Evolutionary conservation across 2,329 filamentous ascomycete species (phyloP).

Genomic region (Nannizziopsis arthrosporioides): DNA sequence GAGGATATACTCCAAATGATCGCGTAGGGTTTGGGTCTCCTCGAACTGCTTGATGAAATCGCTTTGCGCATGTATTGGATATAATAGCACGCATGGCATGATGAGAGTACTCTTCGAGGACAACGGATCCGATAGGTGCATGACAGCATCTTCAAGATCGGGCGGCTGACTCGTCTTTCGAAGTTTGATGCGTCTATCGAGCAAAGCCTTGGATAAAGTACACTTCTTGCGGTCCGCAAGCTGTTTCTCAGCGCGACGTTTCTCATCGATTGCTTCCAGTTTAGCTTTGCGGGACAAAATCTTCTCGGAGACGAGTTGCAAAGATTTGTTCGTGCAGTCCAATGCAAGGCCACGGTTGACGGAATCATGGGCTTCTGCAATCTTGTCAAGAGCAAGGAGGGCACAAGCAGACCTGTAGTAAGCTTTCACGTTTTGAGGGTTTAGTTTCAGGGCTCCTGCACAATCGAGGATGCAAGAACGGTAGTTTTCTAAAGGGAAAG

Average conservation of each 20-base stretch:
- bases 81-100: slow-evolving; percentile 74
- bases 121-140: slow-evolving; percentile 59
- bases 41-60: slow-evolving; percentile 84
- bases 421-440: slow-evolving; percentile 74
- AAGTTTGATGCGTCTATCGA: slow-evolving; percentile 45
- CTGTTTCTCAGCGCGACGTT: slow-evolving; percentile 42
- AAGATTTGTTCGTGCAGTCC: slow-evolving; percentile 57
- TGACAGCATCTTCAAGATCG: slow-evolving; percentile 72
- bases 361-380: slow-evolving; percentile 69
- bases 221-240: slow-evolving; percentile 42
- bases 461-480: slow-evolving; percentile 78
- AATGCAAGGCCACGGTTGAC: slow-evolving; percentile 60
- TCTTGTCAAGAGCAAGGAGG: slow-evolving; percentile 64
- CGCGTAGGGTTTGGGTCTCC: slow-evolving; percentile 61
- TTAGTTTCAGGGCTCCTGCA: slow-evolving; percentile 63
- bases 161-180: slow-evolving; percentile 46
- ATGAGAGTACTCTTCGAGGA: slow-evolving; percentile 60
- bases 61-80: slow-evolving; percentile 67
- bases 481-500: slow-evolving; percentile 55
- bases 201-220: slow-evolving; percentile 55
- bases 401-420: slow-evolving; percentile 76
- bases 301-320: slow-evolving; percentile 51
- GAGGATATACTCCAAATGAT: slow-evolving; percentile 76
- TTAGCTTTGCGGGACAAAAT: slow-evolving; percentile 49
- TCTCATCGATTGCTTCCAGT: slow-evolving; percentile 45